Conservation (phyloP, 1,284 basidiomycete genomes). For the Ganoderma leucocontextum region DNA sequence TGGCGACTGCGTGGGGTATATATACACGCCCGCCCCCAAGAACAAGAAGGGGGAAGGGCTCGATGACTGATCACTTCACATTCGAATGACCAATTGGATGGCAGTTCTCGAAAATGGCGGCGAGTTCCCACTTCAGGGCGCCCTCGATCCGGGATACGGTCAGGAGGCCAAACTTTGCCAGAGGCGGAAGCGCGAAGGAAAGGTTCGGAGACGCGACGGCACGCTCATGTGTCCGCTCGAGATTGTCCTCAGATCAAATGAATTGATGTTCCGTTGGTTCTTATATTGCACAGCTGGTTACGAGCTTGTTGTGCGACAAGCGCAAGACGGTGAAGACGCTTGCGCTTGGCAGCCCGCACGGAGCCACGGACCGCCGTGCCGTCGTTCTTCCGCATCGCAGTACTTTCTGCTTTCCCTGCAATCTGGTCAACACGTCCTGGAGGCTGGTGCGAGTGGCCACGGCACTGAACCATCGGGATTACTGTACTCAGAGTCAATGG, state of each 20-base stretch:
- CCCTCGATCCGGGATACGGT: constrained; percentile 28
- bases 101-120: background rate
- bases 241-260: constrained; percentile 13
- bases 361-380: background rate
- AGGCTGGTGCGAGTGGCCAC: background rate
- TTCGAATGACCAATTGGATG: background rate
- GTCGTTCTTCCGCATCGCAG: background rate
- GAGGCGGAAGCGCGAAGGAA: constrained; percentile 27
- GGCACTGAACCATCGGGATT: background rate
- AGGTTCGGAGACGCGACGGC: constrained; percentile 12
- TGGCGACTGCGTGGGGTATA: constrained; percentile 14
- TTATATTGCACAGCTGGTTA: background rate
- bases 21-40: constrained; percentile 22
- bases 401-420: too few relatives aligned
- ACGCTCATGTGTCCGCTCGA: constrained; percentile 29
- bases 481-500: background rate
- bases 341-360: background rate
- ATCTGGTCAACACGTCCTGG: too few relatives aligned
- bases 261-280: constrained; percentile 17
- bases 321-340: background rate
- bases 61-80: constrained; percentile 29
- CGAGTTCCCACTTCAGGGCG: constrained; percentile 4
- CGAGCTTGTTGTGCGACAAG: background rate
- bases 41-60: background rate
- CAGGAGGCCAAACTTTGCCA: constrained; percentile 22